Percentiles rank a stretch among this genome's conserved stretches.
phyloP scores from a whole-genome alignment of 208 protist genomes.

The Borovskyia barvae region DNA sequence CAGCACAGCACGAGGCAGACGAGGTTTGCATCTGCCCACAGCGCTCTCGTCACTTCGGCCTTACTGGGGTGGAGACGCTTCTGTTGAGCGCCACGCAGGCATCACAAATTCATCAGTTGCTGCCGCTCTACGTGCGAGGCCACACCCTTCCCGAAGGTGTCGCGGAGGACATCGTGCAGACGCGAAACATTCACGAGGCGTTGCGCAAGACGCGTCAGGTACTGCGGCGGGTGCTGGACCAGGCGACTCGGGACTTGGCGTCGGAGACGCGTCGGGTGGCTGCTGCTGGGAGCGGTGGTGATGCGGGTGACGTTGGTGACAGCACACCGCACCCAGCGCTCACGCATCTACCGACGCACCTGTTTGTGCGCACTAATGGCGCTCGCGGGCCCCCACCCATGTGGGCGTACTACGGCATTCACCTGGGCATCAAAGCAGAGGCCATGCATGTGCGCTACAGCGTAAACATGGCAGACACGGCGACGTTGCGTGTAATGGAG shows the following conservation, averaged over 20 bases:
- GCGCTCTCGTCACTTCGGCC: conserved; percentile 38
- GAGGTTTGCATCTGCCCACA: conserved; percentile 18
- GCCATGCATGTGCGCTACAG: conserved; percentile 58
- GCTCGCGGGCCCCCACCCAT: conserved; percentile 50
- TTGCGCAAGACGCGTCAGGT: conserved; percentile 40
- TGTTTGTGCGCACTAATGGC: conserved; percentile 45
- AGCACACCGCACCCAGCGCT: conserved; percentile 42
- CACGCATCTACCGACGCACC: conserved; percentile 53
- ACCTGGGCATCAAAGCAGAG: conserved; percentile 60
- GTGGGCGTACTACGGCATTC: conserved; percentile 63
- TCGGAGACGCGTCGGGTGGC: background rate
- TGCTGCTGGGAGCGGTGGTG: too few species aligned
- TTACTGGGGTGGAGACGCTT: conserved; percentile 58
- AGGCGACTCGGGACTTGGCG: conserved; percentile 11
- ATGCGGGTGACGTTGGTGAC: background rate
- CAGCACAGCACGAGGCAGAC: background rate
- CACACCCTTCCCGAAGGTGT: conserved; percentile 42
- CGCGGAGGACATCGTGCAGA: conserved; percentile 45
- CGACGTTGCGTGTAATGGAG: conserved; percentile 6
- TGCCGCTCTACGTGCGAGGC: conserved; percentile 59
- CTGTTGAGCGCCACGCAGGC: conserved; percentile 48
- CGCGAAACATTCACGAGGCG: conserved; percentile 56
- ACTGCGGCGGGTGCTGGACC: conserved; percentile 1
- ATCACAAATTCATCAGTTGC: conserved; percentile 52
- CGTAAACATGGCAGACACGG: conserved; percentile 21